phyloP scores from a whole-genome alignment of 2,329 filamentous ascomycete genomes.

The Alternaria sp. region DNA sequence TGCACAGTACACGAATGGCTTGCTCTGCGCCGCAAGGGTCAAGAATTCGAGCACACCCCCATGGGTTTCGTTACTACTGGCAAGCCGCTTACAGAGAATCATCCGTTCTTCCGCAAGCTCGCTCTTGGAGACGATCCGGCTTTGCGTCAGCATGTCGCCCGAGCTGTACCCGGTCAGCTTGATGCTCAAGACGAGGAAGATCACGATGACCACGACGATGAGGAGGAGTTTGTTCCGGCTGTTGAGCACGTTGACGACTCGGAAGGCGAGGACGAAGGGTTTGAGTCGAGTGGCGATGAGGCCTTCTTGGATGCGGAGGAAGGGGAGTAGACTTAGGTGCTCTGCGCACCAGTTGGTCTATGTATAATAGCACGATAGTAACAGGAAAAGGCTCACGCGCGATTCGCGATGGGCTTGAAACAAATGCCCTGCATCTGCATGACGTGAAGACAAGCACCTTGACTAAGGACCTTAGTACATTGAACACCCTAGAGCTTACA shows the following conservation, averaged over 20 bases:
- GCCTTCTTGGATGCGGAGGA: slow-evolving; percentile 5
- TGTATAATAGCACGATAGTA: neutral
- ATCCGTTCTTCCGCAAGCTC: slow-evolving; percentile 58
- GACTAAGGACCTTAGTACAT: no score
- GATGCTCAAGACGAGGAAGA: slow-evolving; percentile 9
- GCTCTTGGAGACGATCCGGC: slow-evolving; percentile 6
- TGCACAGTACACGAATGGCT: slow-evolving; percentile 62
- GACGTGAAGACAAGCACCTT: no score
- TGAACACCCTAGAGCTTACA: no score
- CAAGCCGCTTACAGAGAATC: slow-evolving; percentile 54
- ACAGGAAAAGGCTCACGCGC: neutral
- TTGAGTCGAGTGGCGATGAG: slow-evolving; percentile 11
- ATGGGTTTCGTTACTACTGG: slow-evolving; percentile 65
- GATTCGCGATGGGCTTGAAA: neutral
- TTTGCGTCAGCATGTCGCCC: slow-evolving; percentile 17
- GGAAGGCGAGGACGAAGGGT: slow-evolving; percentile 13
- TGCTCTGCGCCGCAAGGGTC: slow-evolving; percentile 59
- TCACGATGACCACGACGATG: slow-evolving; percentile 16
- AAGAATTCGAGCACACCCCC: slow-evolving; percentile 65
- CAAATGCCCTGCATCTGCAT: no score
- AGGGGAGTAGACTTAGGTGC: neutral
- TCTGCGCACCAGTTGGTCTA: neutral
- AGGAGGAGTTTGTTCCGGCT: slow-evolving; percentile 18
- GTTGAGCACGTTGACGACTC: slow-evolving; percentile 22
- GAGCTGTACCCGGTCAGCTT: slow-evolving; percentile 5